Evolutionary conservation across 192 early-diverging fungal genomes (phyloP).

Genomic region (Backusella psychrophila): DNA sequence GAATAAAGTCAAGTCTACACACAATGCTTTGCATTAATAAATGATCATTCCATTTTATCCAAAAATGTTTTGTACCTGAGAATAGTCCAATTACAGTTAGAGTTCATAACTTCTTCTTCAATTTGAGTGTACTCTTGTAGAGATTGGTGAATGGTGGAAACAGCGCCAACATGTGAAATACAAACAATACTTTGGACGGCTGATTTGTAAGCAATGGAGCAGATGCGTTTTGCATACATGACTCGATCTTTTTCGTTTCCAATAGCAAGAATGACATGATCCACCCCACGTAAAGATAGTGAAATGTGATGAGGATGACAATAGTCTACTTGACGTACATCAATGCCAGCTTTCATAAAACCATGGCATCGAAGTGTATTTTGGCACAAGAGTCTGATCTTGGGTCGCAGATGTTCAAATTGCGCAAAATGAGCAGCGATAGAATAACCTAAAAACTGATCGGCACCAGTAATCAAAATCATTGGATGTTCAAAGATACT

Average conservation of each 20-base stretch:
- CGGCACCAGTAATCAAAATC: constrained; percentile 31
- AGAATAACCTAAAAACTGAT: constrained; percentile 30
- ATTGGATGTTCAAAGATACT: constrained; percentile 1
- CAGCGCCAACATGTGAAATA: constrained; percentile 32
- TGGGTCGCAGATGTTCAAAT: constrained; percentile 10
- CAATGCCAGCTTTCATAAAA: constrained; percentile 19
- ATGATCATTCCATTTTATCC: not conserved
- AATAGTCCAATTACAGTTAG: constrained; percentile 25
- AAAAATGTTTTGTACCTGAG: constrained; percentile 21
- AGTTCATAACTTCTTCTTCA: constrained; percentile 26
- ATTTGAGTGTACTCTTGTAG: constrained; percentile 26
- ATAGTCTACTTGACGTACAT: constrained; percentile 23
- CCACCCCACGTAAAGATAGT: constrained; percentile 23
- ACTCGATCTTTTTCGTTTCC: constrained; percentile 27
- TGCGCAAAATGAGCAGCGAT: constrained; percentile 23
- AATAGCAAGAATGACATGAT: constrained; percentile 25
- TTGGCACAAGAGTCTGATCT: constrained; percentile 20
- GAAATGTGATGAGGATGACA: constrained; percentile 23
- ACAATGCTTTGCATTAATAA: not conserved
- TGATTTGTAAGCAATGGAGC: constrained; percentile 18
- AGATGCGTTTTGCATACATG: constrained; percentile 14
- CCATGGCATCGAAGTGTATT: constrained; percentile 17
- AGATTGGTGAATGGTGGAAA: constrained; percentile 4
- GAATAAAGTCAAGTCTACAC: constrained; percentile 29
- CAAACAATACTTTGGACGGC: constrained; percentile 27